Evolutionary conservation across 306 rosid genomes (phyloP).

Genomic region (Pyrus betulifolia): DNA sequence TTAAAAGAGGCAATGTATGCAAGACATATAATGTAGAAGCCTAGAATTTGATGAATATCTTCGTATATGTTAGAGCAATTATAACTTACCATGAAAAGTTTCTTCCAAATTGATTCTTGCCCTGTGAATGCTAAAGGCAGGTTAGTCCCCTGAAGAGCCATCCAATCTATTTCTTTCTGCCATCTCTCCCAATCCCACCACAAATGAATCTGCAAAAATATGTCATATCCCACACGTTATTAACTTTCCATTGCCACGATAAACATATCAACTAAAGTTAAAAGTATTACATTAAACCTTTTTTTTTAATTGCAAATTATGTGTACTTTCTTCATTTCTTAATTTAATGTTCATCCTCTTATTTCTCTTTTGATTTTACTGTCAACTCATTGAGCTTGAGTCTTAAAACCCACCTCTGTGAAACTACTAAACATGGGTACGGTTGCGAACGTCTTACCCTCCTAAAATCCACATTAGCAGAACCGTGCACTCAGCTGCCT

Average conservation of each 20-base stretch:
- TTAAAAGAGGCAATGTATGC: neutral
- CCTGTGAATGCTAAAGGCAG: constrained; percentile 93
- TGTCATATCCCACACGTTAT: neutral
- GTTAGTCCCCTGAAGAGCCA: constrained; percentile 97
- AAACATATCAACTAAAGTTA: neutral
- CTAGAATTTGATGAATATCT: neutral
- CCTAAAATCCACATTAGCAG: neutral
- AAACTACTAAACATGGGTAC: neutral
- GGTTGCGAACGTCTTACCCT: neutral
- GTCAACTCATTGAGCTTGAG: neutral
- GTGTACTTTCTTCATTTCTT: neutral
- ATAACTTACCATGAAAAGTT: constrained; percentile 62
- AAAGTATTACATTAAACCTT: neutral
- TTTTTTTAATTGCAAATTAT: neutral
- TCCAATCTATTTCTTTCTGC: constrained; percentile 98
- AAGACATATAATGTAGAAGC: neutral
- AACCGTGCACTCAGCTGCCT: neutral
- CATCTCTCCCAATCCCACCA: constrained; percentile 99
- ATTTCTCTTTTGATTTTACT: neutral
- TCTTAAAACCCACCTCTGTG: neutral
- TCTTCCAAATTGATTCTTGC: constrained; percentile 92
- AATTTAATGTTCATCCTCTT: neutral
- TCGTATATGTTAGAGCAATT: neutral
- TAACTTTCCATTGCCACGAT: neutral
- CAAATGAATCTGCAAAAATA: constrained; percentile 68